Base-by-base conservation (phyloP, 805 yeast genomes). In the Starmerella apicola region DNA sequence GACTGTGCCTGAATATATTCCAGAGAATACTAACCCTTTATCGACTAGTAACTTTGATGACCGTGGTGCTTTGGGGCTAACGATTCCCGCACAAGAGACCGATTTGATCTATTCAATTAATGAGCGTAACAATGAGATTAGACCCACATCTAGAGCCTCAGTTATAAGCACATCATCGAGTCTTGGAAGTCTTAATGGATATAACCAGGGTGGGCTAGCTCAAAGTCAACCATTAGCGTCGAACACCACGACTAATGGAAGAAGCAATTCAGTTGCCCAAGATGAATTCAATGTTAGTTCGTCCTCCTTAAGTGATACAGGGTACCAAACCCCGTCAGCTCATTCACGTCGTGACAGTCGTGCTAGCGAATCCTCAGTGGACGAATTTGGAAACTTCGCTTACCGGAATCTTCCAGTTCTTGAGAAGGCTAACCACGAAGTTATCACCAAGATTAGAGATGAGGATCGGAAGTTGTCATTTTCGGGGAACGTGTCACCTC, bases 341-440 rank as follows among this genome's bases (percentile, higher is more conserved):
- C 39, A 28, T 12, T 25, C 42, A 15, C 42, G 45, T 5, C 34
- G 41, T 6, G 40, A 39, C 17, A 41, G 48, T 24, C 38, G 41
- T 9, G 31, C 16, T 13, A 44, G 48, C 20, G 48, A 44, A 21
- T 18, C 48, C 5, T 36, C 45, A 2, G 19, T 26, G 3, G 48
- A 44, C 31, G 50, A 88, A 52, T 91, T 91, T 69, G 99, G 99
- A 0, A 78, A 91, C 3, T 91, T 91, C 59, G 78, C 82, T 43
- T 91, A 82, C 61, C 69, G 95, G 49, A 91, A 91, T 56, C 63
- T 91, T 46, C 78, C 88, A 4, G 91, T 91, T 5, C 68, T 93
- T 41, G 97, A 91, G 51, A 81, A 81, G 52, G 96, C 95, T 7
- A 91, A 91, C 55, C 84, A 83, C 54, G 96, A 86, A 60, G 86